These are phyloP conservation scores for Paramecium biaurelia DNA, from an alignment of 73 alveolate genomes.

Conservation along the genomic window DNA sequence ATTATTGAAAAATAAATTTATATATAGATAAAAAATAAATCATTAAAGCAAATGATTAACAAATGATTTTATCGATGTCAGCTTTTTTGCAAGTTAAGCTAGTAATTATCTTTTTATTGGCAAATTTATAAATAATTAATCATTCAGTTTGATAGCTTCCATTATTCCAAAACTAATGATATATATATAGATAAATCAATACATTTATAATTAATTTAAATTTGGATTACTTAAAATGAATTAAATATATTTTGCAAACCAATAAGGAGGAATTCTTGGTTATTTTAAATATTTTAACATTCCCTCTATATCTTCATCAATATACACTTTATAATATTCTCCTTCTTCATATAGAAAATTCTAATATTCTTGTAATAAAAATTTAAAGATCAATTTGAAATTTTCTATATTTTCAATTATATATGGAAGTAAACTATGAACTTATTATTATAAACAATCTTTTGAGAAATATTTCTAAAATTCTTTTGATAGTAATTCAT, in stretches of 20 bases:
- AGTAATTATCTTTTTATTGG: background rate
- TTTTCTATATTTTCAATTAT: background rate
- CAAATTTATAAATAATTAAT: background rate
- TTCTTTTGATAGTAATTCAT: background rate
- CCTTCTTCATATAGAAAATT: background rate
- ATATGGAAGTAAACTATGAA: background rate
- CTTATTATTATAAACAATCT: background rate
- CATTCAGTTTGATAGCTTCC: background rate
- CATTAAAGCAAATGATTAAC: background rate
- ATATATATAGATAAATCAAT: background rate
- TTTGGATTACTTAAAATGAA: background rate
- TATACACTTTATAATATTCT: background rate
- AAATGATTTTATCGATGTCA: background rate
- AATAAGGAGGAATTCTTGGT: background rate
- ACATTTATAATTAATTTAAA: background rate
- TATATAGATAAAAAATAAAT: background rate
- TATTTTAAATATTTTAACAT: background rate
- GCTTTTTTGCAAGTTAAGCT: background rate
- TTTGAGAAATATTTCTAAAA: background rate
- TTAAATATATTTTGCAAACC: background rate
- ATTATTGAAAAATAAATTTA: background rate
- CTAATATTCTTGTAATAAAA: background rate
- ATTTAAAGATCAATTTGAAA: background rate
- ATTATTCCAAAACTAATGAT: background rate
- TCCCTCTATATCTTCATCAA: background rate